Conservation (phyloP, 2,329 filamentous ascomycete species). For the Alternaria sp. region DNA sequence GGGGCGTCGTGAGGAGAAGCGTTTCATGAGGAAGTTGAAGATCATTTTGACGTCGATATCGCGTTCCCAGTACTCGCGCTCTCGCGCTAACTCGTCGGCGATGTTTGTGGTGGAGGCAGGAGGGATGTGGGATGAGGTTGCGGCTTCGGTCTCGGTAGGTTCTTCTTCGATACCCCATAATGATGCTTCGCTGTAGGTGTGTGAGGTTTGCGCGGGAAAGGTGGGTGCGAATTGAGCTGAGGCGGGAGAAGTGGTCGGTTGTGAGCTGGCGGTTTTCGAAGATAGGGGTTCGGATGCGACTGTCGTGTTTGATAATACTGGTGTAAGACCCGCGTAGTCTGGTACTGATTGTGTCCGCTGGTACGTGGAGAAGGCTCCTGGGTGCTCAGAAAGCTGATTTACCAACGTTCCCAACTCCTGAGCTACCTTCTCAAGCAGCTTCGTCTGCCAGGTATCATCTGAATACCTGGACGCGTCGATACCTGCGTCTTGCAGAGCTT, state of each 20-base stretch:
- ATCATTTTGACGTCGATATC: constrained; percentile 91
- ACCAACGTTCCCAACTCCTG: constrained; percentile 85
- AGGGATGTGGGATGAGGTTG: constrained; percentile 53
- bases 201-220: constrained; percentile 40
- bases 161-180: constrained; percentile 73
- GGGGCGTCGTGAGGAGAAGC: constrained; percentile 46
- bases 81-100: constrained; percentile 49
- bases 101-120: constrained; percentile 21
- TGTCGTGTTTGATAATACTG: constrained; percentile 49
- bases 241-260: constrained; percentile 36
- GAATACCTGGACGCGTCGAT: constrained; percentile 40
- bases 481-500: constrained; percentile 26
- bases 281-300: constrained; percentile 28
- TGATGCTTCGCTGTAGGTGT: constrained; percentile 58
- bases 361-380: constrained; percentile 88
- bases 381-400: constrained; percentile 82
- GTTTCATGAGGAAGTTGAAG: constrained; percentile 68
- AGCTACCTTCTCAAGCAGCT: constrained; percentile 82
- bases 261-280: constrained; percentile 35
- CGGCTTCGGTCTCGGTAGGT: constrained; percentile 48
- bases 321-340: constrained; percentile 79
- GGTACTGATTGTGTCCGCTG: constrained; percentile 63
- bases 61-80: constrained; percentile 87
- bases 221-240: constrained; percentile 60
- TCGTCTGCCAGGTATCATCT: constrained; percentile 70